Percentiles rank a stretch among this genome's conserved stretches.
phyloP scores from a whole-genome alignment of 177 flowering plant species.

The Vitis hybrid region DNA sequence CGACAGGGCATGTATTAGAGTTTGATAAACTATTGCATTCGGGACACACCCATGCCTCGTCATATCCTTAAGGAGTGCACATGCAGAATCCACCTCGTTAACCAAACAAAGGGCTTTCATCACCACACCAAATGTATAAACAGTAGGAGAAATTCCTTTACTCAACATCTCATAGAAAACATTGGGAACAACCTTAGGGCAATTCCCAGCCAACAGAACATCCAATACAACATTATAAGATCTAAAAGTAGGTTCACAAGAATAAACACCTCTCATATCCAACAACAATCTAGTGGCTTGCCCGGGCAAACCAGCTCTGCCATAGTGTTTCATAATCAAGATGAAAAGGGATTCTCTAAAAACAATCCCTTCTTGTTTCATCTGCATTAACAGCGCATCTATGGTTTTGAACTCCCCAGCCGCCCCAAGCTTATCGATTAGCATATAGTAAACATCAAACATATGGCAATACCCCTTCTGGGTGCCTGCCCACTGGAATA shows the following conservation, averaged over 20 bases:
- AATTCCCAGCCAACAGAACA: conserved; percentile 60
- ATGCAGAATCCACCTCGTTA: conserved; percentile 79
- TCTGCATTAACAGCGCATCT: conserved; percentile 61
- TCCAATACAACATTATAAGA: conserved; percentile 82
- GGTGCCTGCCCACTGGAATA: conserved; percentile 63
- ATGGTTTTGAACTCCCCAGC: conserved; percentile 55
- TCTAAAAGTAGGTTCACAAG: conserved; percentile 65
- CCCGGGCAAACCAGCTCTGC: conserved; percentile 76
- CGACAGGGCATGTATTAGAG: conserved; percentile 70
- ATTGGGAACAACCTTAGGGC: conserved; percentile 59
- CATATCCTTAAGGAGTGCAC: conserved; percentile 79
- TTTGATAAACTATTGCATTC: conserved; percentile 75
- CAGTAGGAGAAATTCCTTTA: conserved; percentile 67
- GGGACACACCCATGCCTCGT: conserved; percentile 91
- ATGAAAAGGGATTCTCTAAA: conserved; percentile 72
- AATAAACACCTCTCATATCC: conserved; percentile 64
- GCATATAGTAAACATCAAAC: conserved; percentile 57
- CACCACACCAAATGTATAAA: conserved; percentile 64
- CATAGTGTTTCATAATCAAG: conserved; percentile 73
- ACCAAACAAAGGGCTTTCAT: conserved; percentile 77
- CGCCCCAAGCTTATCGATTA: conserved; percentile 80
- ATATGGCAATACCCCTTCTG: conserved; percentile 81
- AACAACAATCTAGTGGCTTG: conserved; percentile 67
- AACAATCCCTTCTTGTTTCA: conserved; percentile 78
- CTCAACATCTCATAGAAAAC: conserved; percentile 77